Evolutionary conservation across 148 eudicot species (phyloP).

Genomic region (Rhododendron vialii): DNA sequence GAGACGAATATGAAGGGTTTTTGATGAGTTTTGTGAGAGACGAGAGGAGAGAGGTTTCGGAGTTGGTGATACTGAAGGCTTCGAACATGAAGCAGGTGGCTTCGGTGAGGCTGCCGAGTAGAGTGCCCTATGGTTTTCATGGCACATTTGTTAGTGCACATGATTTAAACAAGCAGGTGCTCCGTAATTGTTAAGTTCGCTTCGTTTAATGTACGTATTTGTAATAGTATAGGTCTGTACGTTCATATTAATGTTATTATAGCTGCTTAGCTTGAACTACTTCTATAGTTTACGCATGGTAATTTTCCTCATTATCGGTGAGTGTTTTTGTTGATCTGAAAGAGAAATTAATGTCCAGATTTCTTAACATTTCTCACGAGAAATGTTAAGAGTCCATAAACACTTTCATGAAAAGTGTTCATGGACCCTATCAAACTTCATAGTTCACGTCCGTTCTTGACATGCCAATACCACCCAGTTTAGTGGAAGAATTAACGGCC

Average conservation of each 20-base stretch:
- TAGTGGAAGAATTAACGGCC: background rate
- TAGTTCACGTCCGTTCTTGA: background rate
- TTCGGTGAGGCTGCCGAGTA: conserved; percentile 36
- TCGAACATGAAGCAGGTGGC: conserved; percentile 39
- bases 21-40: conserved; percentile 34
- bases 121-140: conserved; percentile 73
- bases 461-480: background rate
- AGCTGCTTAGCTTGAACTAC: too few species aligned
- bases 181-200: background rate
- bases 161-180: conserved; percentile 19
- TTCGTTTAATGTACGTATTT: too few species aligned
- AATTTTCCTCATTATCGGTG: too few species aligned
- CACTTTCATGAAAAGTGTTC: too few species aligned
- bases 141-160: conserved; percentile 47
- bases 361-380: too few species aligned
- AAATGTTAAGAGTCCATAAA: too few species aligned
- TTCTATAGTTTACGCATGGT: too few species aligned
- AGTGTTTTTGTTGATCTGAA: too few species aligned
- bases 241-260: too few species aligned
- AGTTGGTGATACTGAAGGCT: conserved; percentile 41
- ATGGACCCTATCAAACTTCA: too few species aligned
- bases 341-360: too few species aligned
- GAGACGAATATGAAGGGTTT: conserved; percentile 28
- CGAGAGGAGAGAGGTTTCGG: conserved; percentile 38
- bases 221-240: too few species aligned